Base-by-base conservation (phyloP, 768 basidiomycete genomes). In the Gyrodon lividus region DNA sequence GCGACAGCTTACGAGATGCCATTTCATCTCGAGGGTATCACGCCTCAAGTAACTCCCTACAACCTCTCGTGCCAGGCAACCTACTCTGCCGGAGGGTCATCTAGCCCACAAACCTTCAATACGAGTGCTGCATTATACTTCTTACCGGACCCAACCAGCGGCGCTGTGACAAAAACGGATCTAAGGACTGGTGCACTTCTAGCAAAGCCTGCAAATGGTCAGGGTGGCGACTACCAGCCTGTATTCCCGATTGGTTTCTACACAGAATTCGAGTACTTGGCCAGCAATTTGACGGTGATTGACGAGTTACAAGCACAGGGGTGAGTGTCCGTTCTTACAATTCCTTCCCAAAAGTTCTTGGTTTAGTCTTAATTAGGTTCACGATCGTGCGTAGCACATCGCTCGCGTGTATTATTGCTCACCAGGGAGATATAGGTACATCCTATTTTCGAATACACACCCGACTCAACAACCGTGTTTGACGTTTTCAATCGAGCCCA, bases 401-500 rank as follows among this genome's bases (percentile, higher is more conserved):
- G 16, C 43, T 16, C 20, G 2, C 1, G 9, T 24, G 14, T 42
- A 16, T 38, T 28, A 14, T 48, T 8, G 14, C 48, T 65, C 14
- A 65, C 50, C n/a, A 14, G 37, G 19, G 35, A 10, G 14, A 22
- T 12, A 26, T 37, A 77, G 83, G 72, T 90, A 16, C 89, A 92
- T 60, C 83, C 87, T 1, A 75, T 90, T 16, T 88, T 89, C 1
- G 71, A 79, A 2, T 86, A 81, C 55, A 76, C 59, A 77, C 84
- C 61, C 77, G 28, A 77, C 77, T 73, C 5, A 68, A 83, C 1
- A 71, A 81, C 44, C 26, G 26, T 63, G 30, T 46, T 55, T 6
- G 60, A 72, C 20, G 81, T 88, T 14, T 65, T 89, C n/a, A 77
- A 86, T 59, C 73, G 76, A 31, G 86, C 89, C 81, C 79, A 86